Evolutionary conservation across 2,329 filamentous ascomycete species (phyloP), one percentile per base, ranked within the genome.

Genomic region (Alternaria sp.): DNA sequence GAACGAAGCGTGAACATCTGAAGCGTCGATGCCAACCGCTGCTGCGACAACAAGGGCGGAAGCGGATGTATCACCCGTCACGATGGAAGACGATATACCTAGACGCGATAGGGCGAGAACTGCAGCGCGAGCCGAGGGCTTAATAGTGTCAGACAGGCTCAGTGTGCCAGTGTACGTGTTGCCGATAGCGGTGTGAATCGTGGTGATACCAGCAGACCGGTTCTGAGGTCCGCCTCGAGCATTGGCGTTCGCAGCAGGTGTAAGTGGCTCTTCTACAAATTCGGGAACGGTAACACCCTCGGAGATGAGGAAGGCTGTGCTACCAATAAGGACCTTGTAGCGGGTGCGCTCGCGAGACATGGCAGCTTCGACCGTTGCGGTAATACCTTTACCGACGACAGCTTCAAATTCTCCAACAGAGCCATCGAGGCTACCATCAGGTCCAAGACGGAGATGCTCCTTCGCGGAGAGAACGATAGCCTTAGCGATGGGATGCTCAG

Each of bases 401-500:
- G 90, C 91, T 70, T 89, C 86, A 75, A 99, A 98, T 33, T 96
- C 90, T 54, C 91, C 92, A 37, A 96, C 85, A 65, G 86, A 91
- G 46, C 95, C 95, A 59, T 96, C 90, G 31, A 98, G 84, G 17
- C 88, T 85, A 7, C 86, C 89, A 57, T 96, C 92, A 2, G 83
- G 76, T 14, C 86, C 88, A 37, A 97, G 77, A 4, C 87, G 88
- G 8, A 97, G 86, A 73, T 94, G 87, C 2, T 85, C 81, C 68
- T 91, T 93, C 3, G 94, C 93, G 28, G 88, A 88, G 1, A 80
- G 79, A 5, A 96, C 82, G 51, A 98, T 91, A 13, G 95, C 94
- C 70, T 88, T 92, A n/a, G 93, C 95, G 56, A 98, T 91, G 0
- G 95, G 95, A 73, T 99, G 95, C 78, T 99, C 95, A 72, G 92